These are phyloP conservation scores for Curvularia spicifera DNA, from an alignment of 2,329 filamentous ascomycete genomes.

Conservation along the genomic window DNA sequence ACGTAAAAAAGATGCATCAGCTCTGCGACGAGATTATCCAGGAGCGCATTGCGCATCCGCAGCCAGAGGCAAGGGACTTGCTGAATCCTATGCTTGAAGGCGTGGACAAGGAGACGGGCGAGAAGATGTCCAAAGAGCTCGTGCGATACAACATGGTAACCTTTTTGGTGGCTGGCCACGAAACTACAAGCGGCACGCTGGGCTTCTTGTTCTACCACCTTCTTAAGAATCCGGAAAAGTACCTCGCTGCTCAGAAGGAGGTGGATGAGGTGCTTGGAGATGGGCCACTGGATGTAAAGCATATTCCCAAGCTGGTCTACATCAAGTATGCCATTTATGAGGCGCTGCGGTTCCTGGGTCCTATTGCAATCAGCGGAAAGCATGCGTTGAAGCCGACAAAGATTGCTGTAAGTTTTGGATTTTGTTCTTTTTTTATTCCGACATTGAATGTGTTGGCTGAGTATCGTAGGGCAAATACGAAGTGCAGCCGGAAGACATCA, in stretches of 20 bases:
- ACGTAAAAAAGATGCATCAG: constrained; percentile 16
- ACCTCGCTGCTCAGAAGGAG: constrained; percentile 13
- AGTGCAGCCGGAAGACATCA: constrained; percentile 10
- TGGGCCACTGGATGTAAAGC: constrained; percentile 5
- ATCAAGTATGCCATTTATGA: constrained; percentile 15
- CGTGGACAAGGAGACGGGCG: constrained; percentile 12
- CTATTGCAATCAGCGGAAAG: constrained; percentile 10
- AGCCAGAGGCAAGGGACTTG: constrained; percentile 10
- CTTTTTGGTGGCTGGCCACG: constrained; percentile 14
- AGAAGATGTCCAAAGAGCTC: constrained; percentile 15
- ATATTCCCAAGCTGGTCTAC: constrained; percentile 7
- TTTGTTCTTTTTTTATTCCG: too few relatives aligned
- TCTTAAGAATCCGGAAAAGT: constrained; percentile 11
- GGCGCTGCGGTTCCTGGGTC: constrained; percentile 12
- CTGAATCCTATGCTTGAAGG: constrained; percentile 16
- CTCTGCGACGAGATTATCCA: constrained; percentile 15
- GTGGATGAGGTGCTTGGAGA: constrained; percentile 15
- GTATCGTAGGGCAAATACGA: constrained; percentile 5
- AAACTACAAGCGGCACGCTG: constrained; percentile 14
- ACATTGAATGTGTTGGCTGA: not conserved
- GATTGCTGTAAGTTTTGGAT: constrained; percentile 7
- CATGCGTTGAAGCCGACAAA: constrained; percentile 12
- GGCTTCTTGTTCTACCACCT: constrained; percentile 14
- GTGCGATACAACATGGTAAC: constrained; percentile 17
- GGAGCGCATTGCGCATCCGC: constrained; percentile 11